Evolutionary conservation across 805 yeast species (phyloP).

Genomic region (Torulaspora indica): DNA sequence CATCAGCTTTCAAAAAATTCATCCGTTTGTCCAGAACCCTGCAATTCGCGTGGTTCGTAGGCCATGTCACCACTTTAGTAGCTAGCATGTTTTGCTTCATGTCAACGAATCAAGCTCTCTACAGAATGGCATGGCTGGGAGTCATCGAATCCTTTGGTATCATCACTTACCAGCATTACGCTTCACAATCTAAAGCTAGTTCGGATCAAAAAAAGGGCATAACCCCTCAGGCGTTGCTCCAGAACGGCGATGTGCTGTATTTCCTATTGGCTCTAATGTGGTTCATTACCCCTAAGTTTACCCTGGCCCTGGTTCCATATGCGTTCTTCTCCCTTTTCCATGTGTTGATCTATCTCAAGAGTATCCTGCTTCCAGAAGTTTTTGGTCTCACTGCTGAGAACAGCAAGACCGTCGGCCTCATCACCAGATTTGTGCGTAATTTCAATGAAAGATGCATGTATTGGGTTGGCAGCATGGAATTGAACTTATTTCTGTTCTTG

Average conservation of each 20-base stretch:
- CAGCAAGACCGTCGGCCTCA: conserved; percentile 29
- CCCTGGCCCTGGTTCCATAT: conserved; percentile 67
- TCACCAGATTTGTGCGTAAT: conserved; percentile 45
- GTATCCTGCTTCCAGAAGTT: conserved; percentile 61
- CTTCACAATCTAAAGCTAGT: conserved; percentile 20
- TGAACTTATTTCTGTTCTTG: conserved; percentile 40
- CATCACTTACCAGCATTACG: conserved; percentile 58
- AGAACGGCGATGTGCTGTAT: conserved; percentile 73
- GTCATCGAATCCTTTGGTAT: conserved; percentile 71
- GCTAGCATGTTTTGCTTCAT: conserved; percentile 40
- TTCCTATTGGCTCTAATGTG: conserved; percentile 51
- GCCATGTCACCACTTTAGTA: conserved; percentile 48
- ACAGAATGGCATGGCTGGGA: conserved; percentile 57
- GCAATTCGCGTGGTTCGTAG: conserved; percentile 75
- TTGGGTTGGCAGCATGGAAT: conserved; percentile 57
- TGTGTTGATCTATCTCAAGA: conserved; percentile 62
- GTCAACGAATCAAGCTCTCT: conserved; percentile 44
- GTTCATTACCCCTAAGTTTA: conserved; percentile 54
- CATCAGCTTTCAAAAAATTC: conserved; percentile 10
- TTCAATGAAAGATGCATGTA: conserved; percentile 58
- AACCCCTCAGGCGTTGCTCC: conserved; percentile 33
- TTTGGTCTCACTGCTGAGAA: conserved; percentile 23
- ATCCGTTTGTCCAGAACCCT: conserved; percentile 39
- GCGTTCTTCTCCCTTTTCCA: conserved; percentile 78
- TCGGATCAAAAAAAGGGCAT: conserved; percentile 8